Percentiles rank a stretch among this genome's conserved stretches.
Conservation (phyloP, 192 early-diverging fungal species). For the Phycomyces nitens region DNA sequence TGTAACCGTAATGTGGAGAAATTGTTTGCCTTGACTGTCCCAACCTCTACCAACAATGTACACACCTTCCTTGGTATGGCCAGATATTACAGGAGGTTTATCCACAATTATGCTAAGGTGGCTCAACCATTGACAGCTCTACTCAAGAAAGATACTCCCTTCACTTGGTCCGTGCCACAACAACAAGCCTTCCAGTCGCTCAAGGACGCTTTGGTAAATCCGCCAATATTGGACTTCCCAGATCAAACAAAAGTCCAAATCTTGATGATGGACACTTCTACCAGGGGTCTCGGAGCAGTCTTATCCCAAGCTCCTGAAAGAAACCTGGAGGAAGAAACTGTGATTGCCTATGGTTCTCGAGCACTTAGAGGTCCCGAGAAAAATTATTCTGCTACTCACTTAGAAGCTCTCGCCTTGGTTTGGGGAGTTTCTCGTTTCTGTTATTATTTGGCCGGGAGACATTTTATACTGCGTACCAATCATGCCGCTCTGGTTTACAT, state of each 20-base stretch:
- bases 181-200: not conserved
- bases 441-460: slow-evolving; percentile 22
- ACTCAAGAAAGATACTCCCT: slow-evolving; percentile 20
- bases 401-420: slow-evolving; percentile 16
- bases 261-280: not conserved
- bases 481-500: slow-evolving; percentile 29
- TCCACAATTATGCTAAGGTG: slow-evolving; percentile 30
- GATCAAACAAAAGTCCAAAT: not conserved
- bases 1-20: not conserved
- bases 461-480: slow-evolving; percentile 31
- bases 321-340: not conserved
- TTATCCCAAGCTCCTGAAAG: slow-evolving; percentile 6
- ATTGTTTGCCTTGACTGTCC: slow-evolving; percentile 18
- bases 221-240: slow-evolving; percentile 10
- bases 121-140: slow-evolving; percentile 23
- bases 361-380: slow-evolving; percentile 4
- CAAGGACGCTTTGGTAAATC: not conserved
- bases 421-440: not conserved
- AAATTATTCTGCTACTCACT: slow-evolving; percentile 23
- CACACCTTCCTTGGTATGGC: slow-evolving; percentile 29
- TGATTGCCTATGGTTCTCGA: slow-evolving; percentile 3
- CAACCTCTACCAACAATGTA: slow-evolving; percentile 12
- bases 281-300: not conserved
- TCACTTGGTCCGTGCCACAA: slow-evolving; percentile 4
- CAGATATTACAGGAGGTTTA: slow-evolving; percentile 38